Base-by-base conservation (phyloP, 768 basidiomycete species). In the Pleurotus tuber-regium region DNA sequence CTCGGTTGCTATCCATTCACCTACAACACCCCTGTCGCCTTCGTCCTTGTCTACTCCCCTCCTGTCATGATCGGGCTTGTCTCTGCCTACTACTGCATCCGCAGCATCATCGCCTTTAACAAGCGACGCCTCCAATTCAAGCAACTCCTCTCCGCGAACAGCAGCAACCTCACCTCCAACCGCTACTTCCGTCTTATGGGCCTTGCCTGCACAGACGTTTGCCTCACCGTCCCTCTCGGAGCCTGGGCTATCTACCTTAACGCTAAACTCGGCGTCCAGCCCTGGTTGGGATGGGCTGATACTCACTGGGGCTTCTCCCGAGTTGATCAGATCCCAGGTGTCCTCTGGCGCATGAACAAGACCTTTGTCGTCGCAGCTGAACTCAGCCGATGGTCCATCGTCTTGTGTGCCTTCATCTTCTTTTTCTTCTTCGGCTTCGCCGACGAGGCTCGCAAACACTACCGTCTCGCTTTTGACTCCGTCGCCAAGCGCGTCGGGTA, bases 351-450 rank as follows among this genome's bases (percentile, higher is more conserved):
- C 35, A 10, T 50, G 16, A 54, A 66, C 52, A 50, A 50, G 7
- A 50, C 54, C 16, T 53, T 23, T 3, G 63, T 63, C 1, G 25
- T 53, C 7, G 57, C 61, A 1, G 51, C 77, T 19, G 79, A 83
- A 58, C 41, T 78, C 29, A 69, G 64, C 4, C 74, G 83, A 44
- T 83, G 82, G 82, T 47, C 70, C 19, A 57, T 69, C 14, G 54
- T 80, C 6, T 54, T 73, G 28, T 78, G 75, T 55, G 77, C 80
- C 2, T 63, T 84, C 53, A 11, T 78, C 36, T 87, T 87, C 70
- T 87, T 87, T 59, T 64, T 62, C n/a, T 79, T 83, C 70, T 87
- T 88, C 59, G 85, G 84, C 1, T 78, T 85, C 46, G 80, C 78
- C 8, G 73, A 76, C 21, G 86, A 86, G 60, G 83, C 84, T 23